Evolutionary conservation across 78 protist genomes (phyloP).

Genomic region (Planoprotostelium fungivorum): DNA sequence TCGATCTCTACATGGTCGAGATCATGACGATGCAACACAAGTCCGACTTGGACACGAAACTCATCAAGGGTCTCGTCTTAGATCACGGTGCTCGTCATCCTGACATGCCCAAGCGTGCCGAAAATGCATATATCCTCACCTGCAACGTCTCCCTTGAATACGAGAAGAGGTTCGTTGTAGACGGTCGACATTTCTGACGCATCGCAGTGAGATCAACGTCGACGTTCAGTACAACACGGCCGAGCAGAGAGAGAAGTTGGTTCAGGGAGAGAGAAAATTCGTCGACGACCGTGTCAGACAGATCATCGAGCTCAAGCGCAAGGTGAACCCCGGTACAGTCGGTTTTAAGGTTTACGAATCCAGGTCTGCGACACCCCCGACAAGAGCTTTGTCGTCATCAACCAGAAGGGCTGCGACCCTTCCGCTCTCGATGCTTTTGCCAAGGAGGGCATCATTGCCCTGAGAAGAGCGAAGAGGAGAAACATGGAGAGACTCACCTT

Average conservation of each 20-base stretch:
- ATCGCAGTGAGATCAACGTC: slow-evolving; percentile 87
- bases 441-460: slow-evolving; percentile 91
- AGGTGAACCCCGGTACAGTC: background rate
- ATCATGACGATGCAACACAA: slow-evolving; percentile 97
- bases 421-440: slow-evolving; percentile 94
- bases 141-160: slow-evolving; percentile 97
- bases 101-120: slow-evolving; percentile 91
- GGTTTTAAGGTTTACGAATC: background rate
- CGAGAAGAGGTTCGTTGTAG: slow-evolving; percentile 81
- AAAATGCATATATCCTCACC: slow-evolving; percentile 84
- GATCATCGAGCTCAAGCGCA: slow-evolving; percentile 90
- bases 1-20: slow-evolving; percentile 99
- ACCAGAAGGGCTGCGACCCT: slow-evolving; percentile 99
- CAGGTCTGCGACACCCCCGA: slow-evolving; percentile 66
- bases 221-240: slow-evolving; percentile 83
- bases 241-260: slow-evolving; percentile 88
- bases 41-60: slow-evolving; percentile 72
- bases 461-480: slow-evolving; percentile 98
- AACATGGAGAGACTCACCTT: slow-evolving; percentile 95
- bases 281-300: slow-evolving; percentile 84
- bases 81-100: slow-evolving; percentile 99
- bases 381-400: slow-evolving; percentile 90
- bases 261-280: slow-evolving; percentile 92
- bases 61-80: slow-evolving; percentile 96
- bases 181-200: background rate